Conservation (phyloP, 441 rosid genomes). For the Arabidopsis lyrata region DNA sequence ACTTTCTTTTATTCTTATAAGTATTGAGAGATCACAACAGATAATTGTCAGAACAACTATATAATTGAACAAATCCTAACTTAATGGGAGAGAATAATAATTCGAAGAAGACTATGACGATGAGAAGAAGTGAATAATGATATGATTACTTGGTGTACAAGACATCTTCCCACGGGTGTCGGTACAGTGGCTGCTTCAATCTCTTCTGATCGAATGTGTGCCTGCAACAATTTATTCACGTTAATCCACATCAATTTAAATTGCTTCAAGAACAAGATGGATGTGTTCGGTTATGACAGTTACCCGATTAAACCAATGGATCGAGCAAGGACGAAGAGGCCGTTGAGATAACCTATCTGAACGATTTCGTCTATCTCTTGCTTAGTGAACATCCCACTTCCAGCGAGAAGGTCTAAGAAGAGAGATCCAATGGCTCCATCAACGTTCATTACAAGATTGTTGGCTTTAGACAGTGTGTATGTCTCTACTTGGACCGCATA, state of each 20-base stretch:
- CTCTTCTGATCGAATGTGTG: slow-evolving; percentile 94
- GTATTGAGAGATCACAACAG: neutral
- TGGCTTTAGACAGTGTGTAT: slow-evolving; percentile 90
- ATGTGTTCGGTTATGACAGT: slow-evolving; percentile 20
- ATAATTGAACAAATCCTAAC: neutral
- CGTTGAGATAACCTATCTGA: slow-evolving; percentile 87
- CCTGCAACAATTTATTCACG: slow-evolving; percentile 45
- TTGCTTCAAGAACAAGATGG: neutral
- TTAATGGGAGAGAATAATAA: slow-evolving; percentile 1
- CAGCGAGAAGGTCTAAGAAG: slow-evolving; percentile 95
- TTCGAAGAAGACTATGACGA: neutral
- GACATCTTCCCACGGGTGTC: slow-evolving; percentile 94
- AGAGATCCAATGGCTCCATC: slow-evolving; percentile 96
- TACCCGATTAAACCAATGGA: slow-evolving; percentile 95
- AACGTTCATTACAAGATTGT: slow-evolving; percentile 82
- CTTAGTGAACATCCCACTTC: slow-evolving; percentile 92
- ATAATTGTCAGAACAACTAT: slow-evolving; percentile 7
- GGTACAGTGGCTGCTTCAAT: slow-evolving; percentile 84
- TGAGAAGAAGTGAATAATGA: neutral
- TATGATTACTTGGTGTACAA: slow-evolving; percentile 77
- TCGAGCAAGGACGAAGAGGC: slow-evolving; percentile 87
- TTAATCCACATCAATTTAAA: neutral
- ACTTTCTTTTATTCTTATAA: neutral
- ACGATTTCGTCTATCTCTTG: slow-evolving; percentile 92
- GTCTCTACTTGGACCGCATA: slow-evolving; percentile 91